Conservation (phyloP, 352 stramenopile genomes). For the Lagenidium giganteum region DNA sequence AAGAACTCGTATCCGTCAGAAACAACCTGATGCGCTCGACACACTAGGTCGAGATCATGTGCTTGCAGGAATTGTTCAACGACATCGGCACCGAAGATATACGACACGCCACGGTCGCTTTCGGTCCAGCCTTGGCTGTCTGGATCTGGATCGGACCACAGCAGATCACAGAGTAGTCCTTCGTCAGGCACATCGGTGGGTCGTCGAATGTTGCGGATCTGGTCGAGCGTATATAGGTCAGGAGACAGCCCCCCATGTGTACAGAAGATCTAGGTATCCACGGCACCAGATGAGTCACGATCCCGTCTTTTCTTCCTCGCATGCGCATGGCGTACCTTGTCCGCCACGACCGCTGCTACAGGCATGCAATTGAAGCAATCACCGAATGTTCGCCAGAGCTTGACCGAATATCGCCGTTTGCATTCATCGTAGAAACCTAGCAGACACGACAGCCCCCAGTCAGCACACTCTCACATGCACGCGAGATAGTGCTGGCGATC, state of each 20-base stretch:
- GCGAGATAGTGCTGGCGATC: not conserved
- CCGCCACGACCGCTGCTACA: constrained; percentile 92
- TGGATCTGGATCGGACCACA: constrained; percentile 85
- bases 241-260: constrained; percentile 93
- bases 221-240: constrained; percentile 96
- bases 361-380: constrained; percentile 99
- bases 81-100: constrained; percentile 98
- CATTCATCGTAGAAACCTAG: constrained; percentile 98
- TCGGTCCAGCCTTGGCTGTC: constrained; percentile 92
- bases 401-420: constrained; percentile 91
- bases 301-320: no score
- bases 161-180: constrained; percentile 78
- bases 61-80: constrained; percentile 95
- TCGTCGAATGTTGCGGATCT: constrained; percentile 90
- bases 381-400: constrained; percentile 94
- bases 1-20: constrained; percentile 99
- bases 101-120: constrained; percentile 97
- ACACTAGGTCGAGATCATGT: constrained; percentile 98
- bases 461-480: not conserved
- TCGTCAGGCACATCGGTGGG: constrained; percentile 84
- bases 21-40: constrained; percentile 98
- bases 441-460: not conserved
- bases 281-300: no score
- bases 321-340: no score
- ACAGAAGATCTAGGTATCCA: constrained; percentile 98